Conservation (phyloP, 345 rosid species). For the Isatis tinctoria region DNA sequence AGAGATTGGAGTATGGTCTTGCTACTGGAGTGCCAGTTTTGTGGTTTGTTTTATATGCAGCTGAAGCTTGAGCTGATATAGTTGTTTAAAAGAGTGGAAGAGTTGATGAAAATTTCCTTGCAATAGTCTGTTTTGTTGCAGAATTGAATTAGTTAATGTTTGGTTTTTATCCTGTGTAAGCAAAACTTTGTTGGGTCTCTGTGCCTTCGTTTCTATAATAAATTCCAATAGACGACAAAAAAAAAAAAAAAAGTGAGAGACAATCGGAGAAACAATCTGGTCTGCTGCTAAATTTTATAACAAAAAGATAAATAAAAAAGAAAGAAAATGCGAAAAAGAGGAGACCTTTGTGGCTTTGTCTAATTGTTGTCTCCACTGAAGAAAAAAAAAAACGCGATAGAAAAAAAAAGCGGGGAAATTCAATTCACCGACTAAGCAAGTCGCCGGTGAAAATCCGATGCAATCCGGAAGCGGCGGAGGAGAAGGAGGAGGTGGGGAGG, state of each 20-base stretch:
- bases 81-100: no score
- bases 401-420: slow-evolving; percentile 7
- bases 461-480: slow-evolving; percentile 42
- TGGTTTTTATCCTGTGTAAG: no score
- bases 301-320: neutral
- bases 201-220: no score
- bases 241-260: neutral
- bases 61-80: no score
- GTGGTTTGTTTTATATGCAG: no score
- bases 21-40: no score
- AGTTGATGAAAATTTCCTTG: no score
- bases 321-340: slow-evolving; percentile 1
- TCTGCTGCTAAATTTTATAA: slow-evolving; percentile 11
- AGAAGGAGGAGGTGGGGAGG: slow-evolving; percentile 40
- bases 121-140: no score
- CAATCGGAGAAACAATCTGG: slow-evolving; percentile 26
- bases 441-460: slow-evolving; percentile 41
- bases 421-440: slow-evolving; percentile 22
- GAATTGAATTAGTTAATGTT: no score
- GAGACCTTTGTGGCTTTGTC: slow-evolving; percentile 24
- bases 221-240: no score
- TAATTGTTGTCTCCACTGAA: slow-evolving; percentile 31
- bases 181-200: no score
- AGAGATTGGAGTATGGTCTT: no score
- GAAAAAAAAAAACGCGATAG: neutral